Percentiles rank a stretch among this genome's conserved stretches.
These are phyloP conservation scores for Heritiera littoralis DNA, from an alignment of 345 rosid genomes.

Conservation along the genomic window DNA sequence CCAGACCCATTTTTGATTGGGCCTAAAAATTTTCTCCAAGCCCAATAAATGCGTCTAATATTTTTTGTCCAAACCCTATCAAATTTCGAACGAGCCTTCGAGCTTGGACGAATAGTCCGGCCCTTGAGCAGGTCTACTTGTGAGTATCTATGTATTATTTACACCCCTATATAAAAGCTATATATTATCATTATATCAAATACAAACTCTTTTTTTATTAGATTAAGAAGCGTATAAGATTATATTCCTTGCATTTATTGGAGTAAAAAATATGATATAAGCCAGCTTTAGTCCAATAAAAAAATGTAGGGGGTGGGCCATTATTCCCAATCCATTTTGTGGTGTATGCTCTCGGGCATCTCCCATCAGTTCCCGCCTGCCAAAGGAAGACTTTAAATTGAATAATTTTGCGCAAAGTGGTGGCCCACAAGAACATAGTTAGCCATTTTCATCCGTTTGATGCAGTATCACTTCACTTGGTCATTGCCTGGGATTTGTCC, in stretches of 20 bases:
- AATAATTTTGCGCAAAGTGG: not conserved
- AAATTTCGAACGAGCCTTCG: too few species aligned
- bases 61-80: too few species aligned
- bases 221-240: not conserved
- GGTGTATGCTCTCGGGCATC: not conserved
- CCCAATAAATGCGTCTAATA: too few species aligned
- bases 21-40: too few species aligned
- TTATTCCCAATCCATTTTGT: not conserved
- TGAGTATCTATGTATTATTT: too few species aligned
- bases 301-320: not conserved
- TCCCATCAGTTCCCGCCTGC: not conserved
- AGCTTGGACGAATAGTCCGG: too few species aligned
- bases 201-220: not conserved
- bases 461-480: not conserved
- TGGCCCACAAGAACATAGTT: not conserved
- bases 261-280: not conserved
- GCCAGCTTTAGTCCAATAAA: not conserved
- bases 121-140: too few species aligned
- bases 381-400: not conserved
- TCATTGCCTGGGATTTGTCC: not conserved
- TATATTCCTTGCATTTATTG: slow-evolving; percentile 3
- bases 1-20: too few species aligned
- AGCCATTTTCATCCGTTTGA: not conserved
- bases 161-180: too few species aligned
- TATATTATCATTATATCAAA: too few species aligned